Conservation (phyloP, 83 land plant genomes). For the Picea mariana region DNA sequence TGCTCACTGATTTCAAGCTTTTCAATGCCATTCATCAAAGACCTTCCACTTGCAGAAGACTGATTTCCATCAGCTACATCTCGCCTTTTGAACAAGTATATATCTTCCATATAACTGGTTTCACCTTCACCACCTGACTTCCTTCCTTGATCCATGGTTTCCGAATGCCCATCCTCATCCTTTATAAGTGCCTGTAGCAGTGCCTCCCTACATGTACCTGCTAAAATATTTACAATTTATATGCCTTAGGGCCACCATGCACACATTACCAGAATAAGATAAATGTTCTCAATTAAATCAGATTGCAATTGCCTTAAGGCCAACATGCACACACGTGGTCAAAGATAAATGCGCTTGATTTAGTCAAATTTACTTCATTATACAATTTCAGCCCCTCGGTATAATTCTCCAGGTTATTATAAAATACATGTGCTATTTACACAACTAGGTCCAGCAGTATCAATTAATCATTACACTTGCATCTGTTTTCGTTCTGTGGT, state of each 20-base stretch:
- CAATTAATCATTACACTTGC: neutral
- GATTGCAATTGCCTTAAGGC: neutral
- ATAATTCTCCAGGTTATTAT: no score
- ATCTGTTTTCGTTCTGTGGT: neutral
- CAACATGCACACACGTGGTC: neutral
- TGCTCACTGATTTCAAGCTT: neutral
- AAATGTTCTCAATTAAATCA: neutral
- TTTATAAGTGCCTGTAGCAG: neutral
- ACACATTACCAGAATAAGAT: neutral
- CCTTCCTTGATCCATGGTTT: neutral
- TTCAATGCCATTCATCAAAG: neutral
- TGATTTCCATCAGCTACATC: neutral
- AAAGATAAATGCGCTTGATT: neutral
- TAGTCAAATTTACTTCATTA: neutral
- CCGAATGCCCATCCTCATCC: conserved; percentile 6
- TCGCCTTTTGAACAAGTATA: conserved; percentile 3
- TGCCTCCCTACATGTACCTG: conserved; percentile 4
- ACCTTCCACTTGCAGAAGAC: neutral
- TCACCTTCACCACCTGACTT: neutral
- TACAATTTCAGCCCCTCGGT: no score
- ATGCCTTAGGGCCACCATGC: neutral
- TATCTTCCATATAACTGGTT: neutral
- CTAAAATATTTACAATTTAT: neutral
- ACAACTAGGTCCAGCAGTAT: no score
- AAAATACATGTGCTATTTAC: no score